Base-by-base conservation (phyloP, 1,284 basidiomycete species). In the Ustilago loliicola region DNA sequence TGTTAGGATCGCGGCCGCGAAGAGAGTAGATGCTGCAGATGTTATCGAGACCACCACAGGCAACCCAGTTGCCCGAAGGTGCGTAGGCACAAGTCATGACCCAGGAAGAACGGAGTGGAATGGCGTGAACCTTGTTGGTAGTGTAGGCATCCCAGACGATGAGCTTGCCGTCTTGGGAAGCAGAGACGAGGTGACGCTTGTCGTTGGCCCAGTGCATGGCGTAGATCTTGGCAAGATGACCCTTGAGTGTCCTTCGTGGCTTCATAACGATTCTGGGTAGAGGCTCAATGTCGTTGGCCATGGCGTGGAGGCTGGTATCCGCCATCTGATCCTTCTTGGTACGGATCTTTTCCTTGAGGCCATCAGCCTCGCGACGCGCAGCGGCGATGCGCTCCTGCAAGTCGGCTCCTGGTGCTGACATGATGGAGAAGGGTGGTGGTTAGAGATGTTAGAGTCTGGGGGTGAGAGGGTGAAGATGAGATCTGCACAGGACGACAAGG, bases 101-200 rank as follows among this genome's bases (percentile, higher is more conserved):
- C 97, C 97, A 99, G 80, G 93, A 95, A 42, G 95, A 97, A 56
- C 96, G 92, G 45, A 99, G 90, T 52, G 96, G 96, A 87, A 99
- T 98, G 79, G 96, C 96, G 87, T 99, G 96, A 66, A 99, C 96
- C 89, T 99, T 99, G 90, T 99, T 98, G 73, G 95, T 97, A 10
- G 96, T 98, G 88, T 98, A 98, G 50, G 97, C 96, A 87, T 99
- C 96, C 96, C 96, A 99, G 59, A 99, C 95, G 86, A 99, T 98
- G 67, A 99, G 91, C 88, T 99, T 98, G 72, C 97, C 97, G 86
- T 99, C 96, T 87, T 99, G 96, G 4, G 96, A 98, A 27, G 97
- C 96, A 13, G 96, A 98, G 50, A 99, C 96, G 74, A 99, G 91
- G 89, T 99, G 97, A 83, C 95, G 91, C 85, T 94, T 92, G 89